Evolutionary conservation across 2,329 filamentous ascomycete species (phyloP), one percentile per base, ranked within the genome.

Genomic region (Penicillium sp.): DNA sequence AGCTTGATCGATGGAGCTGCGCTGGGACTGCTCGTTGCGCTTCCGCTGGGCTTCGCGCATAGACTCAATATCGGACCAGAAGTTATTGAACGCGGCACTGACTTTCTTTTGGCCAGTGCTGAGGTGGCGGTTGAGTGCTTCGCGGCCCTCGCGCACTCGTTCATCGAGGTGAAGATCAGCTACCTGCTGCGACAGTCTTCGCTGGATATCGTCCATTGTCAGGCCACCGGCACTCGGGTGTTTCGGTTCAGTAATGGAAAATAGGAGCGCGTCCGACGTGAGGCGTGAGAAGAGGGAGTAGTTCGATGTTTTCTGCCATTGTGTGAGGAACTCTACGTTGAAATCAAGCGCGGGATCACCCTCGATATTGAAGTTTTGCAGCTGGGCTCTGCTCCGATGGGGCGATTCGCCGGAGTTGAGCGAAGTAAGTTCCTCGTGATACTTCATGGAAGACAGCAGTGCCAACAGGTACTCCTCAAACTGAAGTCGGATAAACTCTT

Each of bases 381-480:
- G 76, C 59, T 88, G 67, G 2, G 62, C 59, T 70, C 55, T 74
- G 67, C 57, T 74, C 70, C 62, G 78, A 68, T 56, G 55, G 14
- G 61, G 58, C 5, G 63, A 62, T 25, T 68, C 80, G 49, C 79
- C 72, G 5, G 74, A 70, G 56, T 84, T 75, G 51, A 74, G 72
- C 16, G 61, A 64, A 39, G 72, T 69, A 24, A 86, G 76, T 65
- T 87, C 87, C 64, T 84, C 85, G 70, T 91, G 91, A 69, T 95
- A 97, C 69, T 96, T 96, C 61, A 92, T 88, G 0, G 89, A 85
- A 0, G 92, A 89, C 39, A 97, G 83, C 56, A 99, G 81, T 0
- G 91, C 90, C 22, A 97, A 81, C 5, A 99, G 81, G 67, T 99
- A 99, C 65, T 96, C 92, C 73, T 99, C 94, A 57, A 99, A 99